Conservation (phyloP, 176 grass and related monocot species). For the Zoysia pacifica region DNA sequence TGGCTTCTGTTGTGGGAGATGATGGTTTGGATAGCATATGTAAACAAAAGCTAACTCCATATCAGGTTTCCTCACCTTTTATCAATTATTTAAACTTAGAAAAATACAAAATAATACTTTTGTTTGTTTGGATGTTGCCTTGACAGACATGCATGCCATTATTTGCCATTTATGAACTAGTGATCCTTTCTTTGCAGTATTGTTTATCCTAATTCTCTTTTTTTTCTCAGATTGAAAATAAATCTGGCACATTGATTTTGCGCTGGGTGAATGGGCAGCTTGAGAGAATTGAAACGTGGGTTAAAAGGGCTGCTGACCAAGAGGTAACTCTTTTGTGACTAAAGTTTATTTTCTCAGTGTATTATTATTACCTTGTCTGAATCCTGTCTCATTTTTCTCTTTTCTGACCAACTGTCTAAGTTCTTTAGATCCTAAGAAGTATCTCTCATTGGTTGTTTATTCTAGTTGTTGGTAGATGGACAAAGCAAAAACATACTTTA, state of each 20-base stretch:
- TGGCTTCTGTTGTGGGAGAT: conserved; percentile 77
- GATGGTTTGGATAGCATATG: conserved; percentile 75
- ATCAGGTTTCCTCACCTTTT: conserved; percentile 63
- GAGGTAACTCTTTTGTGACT: conserved; percentile 61
- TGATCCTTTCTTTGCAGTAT: neutral
- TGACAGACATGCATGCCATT: conserved; percentile 1
- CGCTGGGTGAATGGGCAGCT: conserved; percentile 95
- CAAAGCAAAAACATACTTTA: conserved; percentile 2
- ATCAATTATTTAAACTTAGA: conserved; percentile 18
- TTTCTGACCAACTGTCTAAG: neutral
- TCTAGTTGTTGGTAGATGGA: neutral
- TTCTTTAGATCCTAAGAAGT: neutral
- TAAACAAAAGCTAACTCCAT: conserved; percentile 70
- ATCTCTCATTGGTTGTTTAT: neutral
- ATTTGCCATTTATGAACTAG: conserved; percentile 16
- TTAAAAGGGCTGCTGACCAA: conserved; percentile 79
- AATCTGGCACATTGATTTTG: conserved; percentile 81
- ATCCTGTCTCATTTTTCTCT: neutral
- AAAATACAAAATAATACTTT: neutral
- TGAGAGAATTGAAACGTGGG: conserved; percentile 93
- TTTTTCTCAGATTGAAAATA: conserved; percentile 70
- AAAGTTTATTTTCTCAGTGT: neutral
- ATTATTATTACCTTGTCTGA: neutral
- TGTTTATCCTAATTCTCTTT: conserved; percentile 20
- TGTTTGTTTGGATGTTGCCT: conserved; percentile 29